Conservation (phyloP, 495 filamentous ascomycete genomes). For the Penicillium crystallinum region DNA sequence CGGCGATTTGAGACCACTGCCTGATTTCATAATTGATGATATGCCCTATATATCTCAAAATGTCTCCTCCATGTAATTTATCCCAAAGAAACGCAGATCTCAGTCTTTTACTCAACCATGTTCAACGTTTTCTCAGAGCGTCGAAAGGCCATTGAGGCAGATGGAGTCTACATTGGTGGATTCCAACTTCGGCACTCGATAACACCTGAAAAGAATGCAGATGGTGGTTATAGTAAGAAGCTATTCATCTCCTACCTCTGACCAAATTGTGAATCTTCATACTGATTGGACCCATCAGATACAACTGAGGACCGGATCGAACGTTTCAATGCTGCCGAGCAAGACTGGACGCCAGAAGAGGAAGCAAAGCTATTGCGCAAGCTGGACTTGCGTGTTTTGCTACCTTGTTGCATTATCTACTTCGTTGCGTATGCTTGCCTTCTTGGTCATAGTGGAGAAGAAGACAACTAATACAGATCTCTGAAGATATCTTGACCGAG, state of each 20-base stretch:
- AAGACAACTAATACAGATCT: not conserved
- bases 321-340: not conserved
- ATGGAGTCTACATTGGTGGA: not conserved
- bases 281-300: not conserved
- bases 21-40: not conserved
- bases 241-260: not conserved
- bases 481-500: not conserved
- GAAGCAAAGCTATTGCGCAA: not conserved
- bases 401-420: not conserved
- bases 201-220: not conserved
- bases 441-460: too few relatives aligned
- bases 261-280: too few relatives aligned
- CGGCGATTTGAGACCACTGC: not conserved
- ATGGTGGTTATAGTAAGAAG: not conserved
- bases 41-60: not conserved
- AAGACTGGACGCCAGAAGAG: not conserved
- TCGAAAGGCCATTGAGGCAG: not conserved
- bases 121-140: not conserved
- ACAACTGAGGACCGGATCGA: not conserved
- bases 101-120: not conserved
- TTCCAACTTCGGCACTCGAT: not conserved
- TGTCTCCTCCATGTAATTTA: too few relatives aligned
- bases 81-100: too few relatives aligned
- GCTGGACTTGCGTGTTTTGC: not conserved
- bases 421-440: not conserved